Base-by-base conservation (phyloP, 1,284 basidiomycete genomes). In the Ceraceosorus guamensis region DNA sequence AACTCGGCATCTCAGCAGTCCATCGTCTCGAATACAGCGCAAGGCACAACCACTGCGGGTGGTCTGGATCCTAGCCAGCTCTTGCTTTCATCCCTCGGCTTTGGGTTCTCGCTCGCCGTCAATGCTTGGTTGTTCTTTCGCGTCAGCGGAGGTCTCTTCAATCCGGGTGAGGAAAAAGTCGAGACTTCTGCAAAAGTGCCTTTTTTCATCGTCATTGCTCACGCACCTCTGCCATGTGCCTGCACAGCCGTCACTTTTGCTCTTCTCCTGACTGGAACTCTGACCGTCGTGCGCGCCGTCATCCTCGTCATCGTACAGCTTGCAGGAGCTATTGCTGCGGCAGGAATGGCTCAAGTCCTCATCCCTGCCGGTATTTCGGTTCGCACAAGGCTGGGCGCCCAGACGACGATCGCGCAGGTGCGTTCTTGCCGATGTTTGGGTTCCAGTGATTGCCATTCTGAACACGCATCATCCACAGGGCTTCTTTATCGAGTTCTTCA, bases 61-160 rank as follows among this genome's bases (percentile, higher is more conserved):
- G 37, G 37, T 8, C 37, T 41, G 7, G 61, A 68, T 57, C 64
- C 76, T 51, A 51, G 65, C 16, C 68, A 63, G 43, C 70, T 79
- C 46, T 72, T 80, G 32, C 80, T 74, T 72, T 79, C 80, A 51
- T 71, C 78, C 33, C 64, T 80, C 41, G 77, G 76, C 16, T 81
- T 81, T 63, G 80, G 79, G 7, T 77, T 80, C 37, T 41, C 37
- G 8, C 37, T 41, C 37, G 37, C 37, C 37, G n/a, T n/a, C 37
- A 8, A 41, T 8, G 37, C 37, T 8, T 41, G 37, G 37, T 8
- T n/a, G 8, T 41, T 41, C 37, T 41, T 41, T 41, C 37, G 37
- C 8, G 37, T 41, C 8, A 41, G 37, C 37, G 37, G 37, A 41
- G 37, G 37, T 8, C 37, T 41, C n/a, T 41, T 41, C 37, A 41